Evolutionary conservation across 345 rosid species (phyloP).

Genomic region (Eucalyptus cloeziana): DNA sequence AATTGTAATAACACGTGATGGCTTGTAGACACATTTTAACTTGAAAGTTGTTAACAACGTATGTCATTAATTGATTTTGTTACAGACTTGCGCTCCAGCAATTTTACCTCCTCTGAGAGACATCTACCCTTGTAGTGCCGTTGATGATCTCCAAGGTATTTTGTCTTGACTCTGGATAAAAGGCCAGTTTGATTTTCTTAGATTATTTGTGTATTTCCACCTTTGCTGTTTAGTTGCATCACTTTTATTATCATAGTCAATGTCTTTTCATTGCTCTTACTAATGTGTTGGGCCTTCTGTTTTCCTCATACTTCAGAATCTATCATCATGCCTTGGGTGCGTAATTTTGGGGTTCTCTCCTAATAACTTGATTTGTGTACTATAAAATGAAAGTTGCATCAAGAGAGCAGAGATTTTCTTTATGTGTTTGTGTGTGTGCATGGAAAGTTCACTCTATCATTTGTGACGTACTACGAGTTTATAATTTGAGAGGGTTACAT

Average conservation of each 20-base stretch:
- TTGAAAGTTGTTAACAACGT: background rate
- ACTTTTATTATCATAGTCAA: background rate
- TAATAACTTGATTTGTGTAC: background rate
- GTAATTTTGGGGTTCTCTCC: background rate
- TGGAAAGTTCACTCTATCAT: background rate
- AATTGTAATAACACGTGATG: background rate
- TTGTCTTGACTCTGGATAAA: background rate
- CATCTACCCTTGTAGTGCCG: slow-evolving; percentile 60
- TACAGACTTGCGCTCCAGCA: slow-evolving; percentile 83
- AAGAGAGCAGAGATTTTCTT: background rate
- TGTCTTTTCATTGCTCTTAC: background rate
- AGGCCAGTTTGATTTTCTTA: background rate
- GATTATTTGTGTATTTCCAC: background rate
- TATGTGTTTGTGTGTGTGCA: background rate
- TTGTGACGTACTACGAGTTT: background rate
- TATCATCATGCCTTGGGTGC: background rate
- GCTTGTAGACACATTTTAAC: background rate
- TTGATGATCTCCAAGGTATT: slow-evolving; percentile 66
- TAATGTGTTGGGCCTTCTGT: background rate
- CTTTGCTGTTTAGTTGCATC: background rate
- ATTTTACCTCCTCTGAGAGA: slow-evolving; percentile 74
- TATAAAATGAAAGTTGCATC: background rate
- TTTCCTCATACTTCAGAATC: background rate
- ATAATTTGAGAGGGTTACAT: background rate
- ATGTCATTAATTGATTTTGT: background rate